Evolutionary conservation across 805 yeast genomes (phyloP).

Genomic region (Yarrowia osloensis): DNA sequence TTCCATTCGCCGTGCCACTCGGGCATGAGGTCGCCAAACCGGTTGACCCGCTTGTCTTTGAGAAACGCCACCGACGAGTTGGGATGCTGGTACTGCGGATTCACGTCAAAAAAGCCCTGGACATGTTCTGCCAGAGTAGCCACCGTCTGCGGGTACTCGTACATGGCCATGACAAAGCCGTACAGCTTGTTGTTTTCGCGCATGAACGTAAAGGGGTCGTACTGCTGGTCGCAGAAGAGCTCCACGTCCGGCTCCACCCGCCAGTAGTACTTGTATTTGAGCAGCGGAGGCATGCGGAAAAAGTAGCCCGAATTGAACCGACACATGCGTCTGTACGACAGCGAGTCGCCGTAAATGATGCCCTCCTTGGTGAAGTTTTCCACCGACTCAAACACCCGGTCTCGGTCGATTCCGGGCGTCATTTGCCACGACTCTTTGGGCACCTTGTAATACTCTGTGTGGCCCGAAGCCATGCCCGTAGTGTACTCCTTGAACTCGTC

Average conservation of each 20-base stretch:
- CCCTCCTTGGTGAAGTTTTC: constrained; percentile 48
- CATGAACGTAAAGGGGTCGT: constrained; percentile 83
- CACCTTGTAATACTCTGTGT: constrained; percentile 72
- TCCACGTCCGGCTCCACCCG: constrained; percentile 93
- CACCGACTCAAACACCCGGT: constrained; percentile 52
- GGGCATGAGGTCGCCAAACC: constrained; percentile 45
- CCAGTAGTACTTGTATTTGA: constrained; percentile 85
- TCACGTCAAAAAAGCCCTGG: constrained; percentile 61
- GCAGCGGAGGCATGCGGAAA: constrained; percentile 71
- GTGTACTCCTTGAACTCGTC: constrained; percentile 78
- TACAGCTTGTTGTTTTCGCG: constrained; percentile 74
- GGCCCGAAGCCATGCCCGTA: constrained; percentile 70
- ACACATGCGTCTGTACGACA: constrained; percentile 89
- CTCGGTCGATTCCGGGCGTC: constrained; percentile 69
- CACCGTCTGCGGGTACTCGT: constrained; percentile 82
- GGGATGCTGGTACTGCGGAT: constrained; percentile 63
- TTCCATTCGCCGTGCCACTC: constrained; percentile 66
- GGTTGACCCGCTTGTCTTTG: constrained; percentile 53
- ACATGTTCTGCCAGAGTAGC: constrained; percentile 79
- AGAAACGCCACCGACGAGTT: constrained; percentile 61
- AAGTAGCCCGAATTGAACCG: constrained; percentile 90
- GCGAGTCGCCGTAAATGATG: constrained; percentile 65
- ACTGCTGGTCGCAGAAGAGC: constrained; percentile 70
- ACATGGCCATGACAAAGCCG: constrained; percentile 81
- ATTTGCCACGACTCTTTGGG: constrained; percentile 83